Conservation (phyloP, 441 rosid genomes). For the Corymbia calophylla region DNA sequence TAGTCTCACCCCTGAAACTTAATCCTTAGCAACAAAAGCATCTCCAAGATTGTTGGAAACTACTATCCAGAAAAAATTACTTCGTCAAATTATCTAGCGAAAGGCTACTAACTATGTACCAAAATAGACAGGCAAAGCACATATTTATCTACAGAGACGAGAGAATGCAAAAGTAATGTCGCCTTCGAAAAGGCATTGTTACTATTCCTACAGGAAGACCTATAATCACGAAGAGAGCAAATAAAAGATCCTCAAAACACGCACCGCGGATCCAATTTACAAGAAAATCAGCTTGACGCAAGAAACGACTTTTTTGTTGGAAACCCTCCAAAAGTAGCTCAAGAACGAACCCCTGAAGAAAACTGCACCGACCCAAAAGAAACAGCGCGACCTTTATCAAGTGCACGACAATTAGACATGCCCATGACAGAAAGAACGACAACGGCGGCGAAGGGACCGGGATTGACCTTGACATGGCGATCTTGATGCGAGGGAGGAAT, state of each 20-base stretch:
- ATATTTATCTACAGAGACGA: not conserved
- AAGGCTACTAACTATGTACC: not conserved
- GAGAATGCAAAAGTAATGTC: not conserved
- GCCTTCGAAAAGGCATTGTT: not conserved
- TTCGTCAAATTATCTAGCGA: not conserved
- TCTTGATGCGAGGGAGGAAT: not conserved
- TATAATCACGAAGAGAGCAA: not conserved
- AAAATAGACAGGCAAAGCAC: not conserved
- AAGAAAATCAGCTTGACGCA: not conserved
- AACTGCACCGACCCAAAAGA: not conserved
- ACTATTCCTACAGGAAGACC: not conserved
- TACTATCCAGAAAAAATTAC: not conserved
- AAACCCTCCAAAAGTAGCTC: not conserved
- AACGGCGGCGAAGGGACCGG: not conserved
- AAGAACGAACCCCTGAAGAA: not conserved
- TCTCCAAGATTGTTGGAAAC: not conserved
- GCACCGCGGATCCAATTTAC: not conserved
- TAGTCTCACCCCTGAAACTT: not conserved
- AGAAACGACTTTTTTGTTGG: not conserved
- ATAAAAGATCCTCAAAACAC: not conserved
- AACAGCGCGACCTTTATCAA: not conserved
- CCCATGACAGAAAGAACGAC: not conserved
- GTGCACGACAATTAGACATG: not conserved
- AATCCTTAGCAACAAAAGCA: not conserved
- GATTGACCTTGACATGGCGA: conserved; percentile 54